Base-by-base conservation (phyloP, 441 rosid genomes). In the Erodium trifolium region DNA sequence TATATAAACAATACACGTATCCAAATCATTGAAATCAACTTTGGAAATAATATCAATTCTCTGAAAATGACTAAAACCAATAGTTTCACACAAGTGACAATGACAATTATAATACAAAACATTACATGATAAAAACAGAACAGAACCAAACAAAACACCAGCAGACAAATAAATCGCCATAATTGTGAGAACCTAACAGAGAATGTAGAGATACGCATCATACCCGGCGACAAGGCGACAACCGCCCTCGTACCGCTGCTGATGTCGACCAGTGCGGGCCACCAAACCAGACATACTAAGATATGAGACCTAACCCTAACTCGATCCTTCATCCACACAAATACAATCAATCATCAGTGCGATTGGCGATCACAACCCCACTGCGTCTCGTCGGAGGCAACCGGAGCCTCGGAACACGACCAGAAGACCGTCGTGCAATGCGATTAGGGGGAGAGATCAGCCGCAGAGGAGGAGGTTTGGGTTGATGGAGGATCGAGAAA, bases 241-340 rank as follows among this genome's bases (percentile, higher is more conserved):
- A 27, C 99, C 96, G 70, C 78, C 87, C 76, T 88, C 88, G 78
- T 93, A 89, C 1, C 95, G 93, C 72, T 93, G 99, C 82, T 88
- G 97, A 81, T 85, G 97, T 75, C 97, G 96, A 87, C 97, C 99
- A 55, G 96, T 93, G 68, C 96, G 96, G 81, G 96, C 99, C 69
- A 88, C 99, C 86, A 91, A 93, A 78, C 85, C 95, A 82, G 91
- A 86, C 99, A 86, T 93, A 14, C 71, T 67, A 41, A 45, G 43
- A 62, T 70, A 5, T 18, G 37, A 12, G 27, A 29, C 60, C 31
- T 47, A 53, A 1, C 27, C 27, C 27, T 23, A 23, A 23, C 27
- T 23, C 27, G 27, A 23, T 23, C 27, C 27, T 23, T 23, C 27
- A 4, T n/a, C 14, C 43, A 37, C 57, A 37, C 41, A 37, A 7